Evolutionary conservation across 768 basidiomycete species (phyloP), one percentile per base, ranked within the genome.

Genomic region (Pulveroboletus sp.): DNA sequence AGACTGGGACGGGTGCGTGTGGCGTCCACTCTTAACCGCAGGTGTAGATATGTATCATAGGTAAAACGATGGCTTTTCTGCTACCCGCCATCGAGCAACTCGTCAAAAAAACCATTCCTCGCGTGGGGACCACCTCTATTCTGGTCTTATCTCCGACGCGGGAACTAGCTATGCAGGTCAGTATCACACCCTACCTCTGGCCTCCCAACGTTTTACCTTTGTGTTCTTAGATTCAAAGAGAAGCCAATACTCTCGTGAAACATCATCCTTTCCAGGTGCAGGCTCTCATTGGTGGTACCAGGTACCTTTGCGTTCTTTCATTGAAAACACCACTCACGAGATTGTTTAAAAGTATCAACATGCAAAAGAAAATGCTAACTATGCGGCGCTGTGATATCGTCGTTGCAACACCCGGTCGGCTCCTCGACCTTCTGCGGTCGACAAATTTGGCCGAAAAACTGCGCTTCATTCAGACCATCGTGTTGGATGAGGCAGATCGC

Each of bases 401-500:
- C 35, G 77, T 88, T 32, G 85, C 85, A 9, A 89, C 87, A 3
- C 87, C 87, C 4, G 87, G 87, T 43, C 76, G 87, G n/a, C 71
- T 89, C 48, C 71, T 81, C 52, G 87, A 89, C 64, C 82, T 86
- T 60, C 66, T 89, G 37, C 74, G 78, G 58, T 80, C 75, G 35
- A 64, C 69, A 24, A 44, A 59, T 39, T 62, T 81, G 44, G 54
- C 53, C 9, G 49, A 66, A 32, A 67, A 71, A 33, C 62, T 84
- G 40, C 33, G 54, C 5, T 54, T 64, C 27, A 65, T 82, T 7
- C 65, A 72, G 35, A 71, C 73, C 7, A 54, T 86, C 56, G 77
- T 88, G 3, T 70, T 86, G 54, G 86, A 89, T 60, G 86, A 89
- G 67, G 86, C 86, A 10, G 87, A 89, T 63, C 72, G 86, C 31